Evolutionary conservation across 768 basidiomycete species (phyloP).

Genomic region (Leucocoprinus leucothites): DNA sequence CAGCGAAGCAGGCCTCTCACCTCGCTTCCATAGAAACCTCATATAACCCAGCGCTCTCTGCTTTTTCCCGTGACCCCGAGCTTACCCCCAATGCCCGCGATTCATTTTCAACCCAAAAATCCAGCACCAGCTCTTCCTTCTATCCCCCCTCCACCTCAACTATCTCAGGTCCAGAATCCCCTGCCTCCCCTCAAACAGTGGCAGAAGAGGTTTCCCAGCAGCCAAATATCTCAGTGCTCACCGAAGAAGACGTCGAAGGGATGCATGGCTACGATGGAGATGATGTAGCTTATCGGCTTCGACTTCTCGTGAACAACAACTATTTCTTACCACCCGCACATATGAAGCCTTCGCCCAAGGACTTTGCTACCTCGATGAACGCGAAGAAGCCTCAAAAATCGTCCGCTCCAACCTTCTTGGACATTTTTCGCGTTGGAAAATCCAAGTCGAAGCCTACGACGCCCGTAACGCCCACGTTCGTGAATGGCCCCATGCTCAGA

Average conservation of each 20-base stretch:
- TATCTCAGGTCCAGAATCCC: constrained; percentile 61
- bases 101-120: constrained; percentile 60
- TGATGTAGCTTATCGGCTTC: constrained; percentile 83
- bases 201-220: constrained; percentile 37
- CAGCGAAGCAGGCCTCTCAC: constrained; percentile 26
- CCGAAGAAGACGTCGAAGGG: constrained; percentile 48
- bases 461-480: constrained; percentile 29
- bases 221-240: constrained; percentile 44
- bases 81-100: constrained; percentile 49
- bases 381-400: constrained; percentile 43
- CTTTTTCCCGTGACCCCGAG: constrained; percentile 47
- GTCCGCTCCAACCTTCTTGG: constrained; percentile 57
- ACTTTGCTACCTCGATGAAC: constrained; percentile 44
- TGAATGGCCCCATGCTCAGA: constrained; percentile 44
- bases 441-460: constrained; percentile 62
- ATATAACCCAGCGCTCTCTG: constrained; percentile 38
- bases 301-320: constrained; percentile 80
- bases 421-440: constrained; percentile 68
- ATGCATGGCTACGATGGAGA: constrained; percentile 59
- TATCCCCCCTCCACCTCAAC: constrained; percentile 75
- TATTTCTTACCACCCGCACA: constrained; percentile 90
- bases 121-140: constrained; percentile 69
- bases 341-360: constrained; percentile 70
- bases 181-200: constrained; percentile 58
- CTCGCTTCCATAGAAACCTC: constrained; percentile 30